phyloP scores from a whole-genome alignment of 164 flowering plant species.

The Berberis thunbergii region DNA sequence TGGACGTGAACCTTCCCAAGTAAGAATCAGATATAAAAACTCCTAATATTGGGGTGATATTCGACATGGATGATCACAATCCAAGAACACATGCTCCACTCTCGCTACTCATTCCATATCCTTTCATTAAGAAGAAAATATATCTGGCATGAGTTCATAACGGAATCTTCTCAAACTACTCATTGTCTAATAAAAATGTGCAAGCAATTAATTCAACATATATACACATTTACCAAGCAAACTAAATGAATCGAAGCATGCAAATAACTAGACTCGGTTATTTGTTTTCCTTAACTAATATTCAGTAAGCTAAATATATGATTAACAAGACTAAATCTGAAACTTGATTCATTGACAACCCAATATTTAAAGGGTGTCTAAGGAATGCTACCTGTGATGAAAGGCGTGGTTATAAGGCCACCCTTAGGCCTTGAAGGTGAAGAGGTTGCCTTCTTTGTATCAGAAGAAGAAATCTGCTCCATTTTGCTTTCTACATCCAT shows the following conservation, averaged over 20 bases:
- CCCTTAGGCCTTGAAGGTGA: slow-evolving; percentile 2
- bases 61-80: slow-evolving; percentile 46
- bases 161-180: slow-evolving; percentile 62
- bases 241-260: background rate
- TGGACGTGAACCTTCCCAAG: slow-evolving; percentile 56
- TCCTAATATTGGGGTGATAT: slow-evolving; percentile 50
- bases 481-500: background rate
- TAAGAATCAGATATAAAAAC: slow-evolving; percentile 70
- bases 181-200: slow-evolving; percentile 33
- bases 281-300: background rate
- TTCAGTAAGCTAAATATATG: background rate
- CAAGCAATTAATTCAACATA: too few species aligned
- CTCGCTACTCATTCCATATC: slow-evolving; percentile 32
- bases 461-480: background rate
- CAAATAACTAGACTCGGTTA: background rate
- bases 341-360: background rate
- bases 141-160: slow-evolving; percentile 47
- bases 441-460: background rate
- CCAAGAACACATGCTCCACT: slow-evolving; percentile 36
- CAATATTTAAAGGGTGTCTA: background rate
- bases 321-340: background rate
- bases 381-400: slow-evolving; percentile 33
- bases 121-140: slow-evolving; percentile 46
- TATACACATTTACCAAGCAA: too few species aligned
- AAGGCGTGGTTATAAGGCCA: slow-evolving; percentile 28